A percentile compares a stretch with the other conserved stretches of the same genome.
Evolutionary conservation across 176 grass and related monocot genomes (phyloP).

Genomic region (Chrysopogon serrulatus): DNA sequence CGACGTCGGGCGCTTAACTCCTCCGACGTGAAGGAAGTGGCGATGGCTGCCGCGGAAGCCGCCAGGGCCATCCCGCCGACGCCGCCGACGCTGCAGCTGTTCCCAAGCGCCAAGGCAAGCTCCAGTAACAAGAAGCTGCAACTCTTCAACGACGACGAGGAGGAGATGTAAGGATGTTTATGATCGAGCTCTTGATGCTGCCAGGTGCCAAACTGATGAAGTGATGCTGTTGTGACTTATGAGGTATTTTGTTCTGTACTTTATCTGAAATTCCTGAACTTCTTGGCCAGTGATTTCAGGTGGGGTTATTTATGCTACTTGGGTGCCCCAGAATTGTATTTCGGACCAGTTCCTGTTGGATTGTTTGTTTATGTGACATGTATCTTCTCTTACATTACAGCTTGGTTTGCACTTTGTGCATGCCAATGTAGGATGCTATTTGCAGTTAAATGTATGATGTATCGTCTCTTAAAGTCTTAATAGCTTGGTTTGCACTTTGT

Average conservation of each 20-base stretch:
- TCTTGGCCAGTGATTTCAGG: not conserved
- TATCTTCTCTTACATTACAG: not conserved
- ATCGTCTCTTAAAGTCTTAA: not conserved
- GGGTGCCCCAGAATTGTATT: not conserved
- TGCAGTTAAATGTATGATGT: not conserved
- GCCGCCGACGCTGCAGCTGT: slow-evolving; percentile 8
- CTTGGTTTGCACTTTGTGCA: not conserved
- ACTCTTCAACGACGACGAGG: not conserved
- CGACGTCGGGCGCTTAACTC: not conserved
- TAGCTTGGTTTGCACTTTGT: not conserved
- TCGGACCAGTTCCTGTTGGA: not conserved
- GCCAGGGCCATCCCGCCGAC: not conserved
- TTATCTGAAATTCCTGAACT: not conserved
- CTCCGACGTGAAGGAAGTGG: not conserved
- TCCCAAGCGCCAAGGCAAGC: not conserved
- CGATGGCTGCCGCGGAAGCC: slow-evolving; percentile 3
- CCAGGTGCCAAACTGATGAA: not conserved
- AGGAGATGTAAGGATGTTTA: not conserved
- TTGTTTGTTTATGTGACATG: not conserved
- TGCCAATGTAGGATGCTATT: slow-evolving; percentile 8
- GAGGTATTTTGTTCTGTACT: slow-evolving; percentile 9
- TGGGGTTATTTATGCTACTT: not conserved
- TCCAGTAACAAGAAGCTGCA: not conserved
- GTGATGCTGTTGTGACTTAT: not conserved
- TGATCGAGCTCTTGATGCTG: not conserved